Percentiles rank a stretch among this genome's conserved stretches.
Evolutionary conservation across 1,139 yeast species (phyloP).

Genomic region (Saccharomyces hybrid): DNA sequence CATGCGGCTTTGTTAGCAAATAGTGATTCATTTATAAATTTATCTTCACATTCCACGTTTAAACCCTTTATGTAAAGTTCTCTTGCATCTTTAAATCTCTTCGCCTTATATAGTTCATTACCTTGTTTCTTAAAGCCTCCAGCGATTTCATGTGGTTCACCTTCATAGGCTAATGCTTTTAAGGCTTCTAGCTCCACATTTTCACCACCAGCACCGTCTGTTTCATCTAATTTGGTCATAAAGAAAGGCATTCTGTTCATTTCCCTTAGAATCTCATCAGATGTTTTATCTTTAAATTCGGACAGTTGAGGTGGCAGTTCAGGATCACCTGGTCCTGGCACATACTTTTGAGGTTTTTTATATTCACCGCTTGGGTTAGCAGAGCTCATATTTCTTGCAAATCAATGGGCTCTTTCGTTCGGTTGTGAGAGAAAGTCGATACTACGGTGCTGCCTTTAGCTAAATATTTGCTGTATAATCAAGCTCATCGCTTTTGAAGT

Average conservation of each 20-base stretch:
- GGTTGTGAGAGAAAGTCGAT: no score
- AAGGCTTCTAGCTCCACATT: constrained; percentile 78
- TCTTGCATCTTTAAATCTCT: constrained; percentile 68
- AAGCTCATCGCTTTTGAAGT: no score
- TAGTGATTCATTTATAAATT: constrained; percentile 49
- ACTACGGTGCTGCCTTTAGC: background rate
- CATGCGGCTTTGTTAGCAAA: constrained; percentile 86
- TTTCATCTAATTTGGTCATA: constrained; percentile 80
- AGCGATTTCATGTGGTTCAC: constrained; percentile 91
- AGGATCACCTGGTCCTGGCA: constrained; percentile 75
- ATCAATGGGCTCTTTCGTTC: no score
- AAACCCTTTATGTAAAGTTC: constrained; percentile 75
- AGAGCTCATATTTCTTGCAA: background rate
- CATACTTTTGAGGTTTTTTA: constrained; percentile 43
- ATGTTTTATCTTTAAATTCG: constrained; percentile 54
- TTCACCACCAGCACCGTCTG: constrained; percentile 72
- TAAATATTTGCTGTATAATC: no score
- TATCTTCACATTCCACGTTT: constrained; percentile 54
- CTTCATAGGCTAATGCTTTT: constrained; percentile 87
- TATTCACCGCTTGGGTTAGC: constrained; percentile 3
- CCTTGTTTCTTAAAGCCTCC: constrained; percentile 88
- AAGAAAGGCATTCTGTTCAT: constrained; percentile 84
- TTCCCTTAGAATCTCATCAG: constrained; percentile 73
- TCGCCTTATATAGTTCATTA: constrained; percentile 70
- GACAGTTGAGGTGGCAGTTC: constrained; percentile 76